A percentile compares a stretch with the other conserved stretches of the same genome.
Evolutionary conservation across 306 rosid species (phyloP).

Genomic region (peach (Prunus persica)): DNA sequence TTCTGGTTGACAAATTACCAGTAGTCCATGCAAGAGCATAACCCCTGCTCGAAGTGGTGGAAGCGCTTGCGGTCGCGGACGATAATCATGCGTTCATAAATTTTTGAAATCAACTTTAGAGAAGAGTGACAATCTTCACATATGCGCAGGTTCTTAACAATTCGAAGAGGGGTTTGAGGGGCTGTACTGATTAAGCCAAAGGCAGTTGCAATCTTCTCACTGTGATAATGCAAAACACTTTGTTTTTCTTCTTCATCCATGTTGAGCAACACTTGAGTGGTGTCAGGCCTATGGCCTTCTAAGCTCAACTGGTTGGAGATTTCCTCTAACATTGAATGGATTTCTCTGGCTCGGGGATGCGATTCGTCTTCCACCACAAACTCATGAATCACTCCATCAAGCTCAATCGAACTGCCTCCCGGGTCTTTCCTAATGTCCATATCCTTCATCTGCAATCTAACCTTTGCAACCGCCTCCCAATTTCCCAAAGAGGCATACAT

Average conservation of each 20-base stretch:
- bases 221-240: conserved; percentile 50
- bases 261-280: conserved; percentile 64
- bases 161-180: conserved; percentile 44
- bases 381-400: conserved; percentile 63
- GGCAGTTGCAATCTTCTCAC: conserved; percentile 88
- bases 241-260: conserved; percentile 56
- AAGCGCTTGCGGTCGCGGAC: conserved; percentile 71
- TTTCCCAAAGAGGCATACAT: conserved; percentile 60
- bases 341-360: conserved; percentile 62
- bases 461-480: conserved; percentile 67
- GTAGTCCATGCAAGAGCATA: conserved; percentile 79
- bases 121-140: conserved; percentile 84
- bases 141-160: conserved; percentile 62
- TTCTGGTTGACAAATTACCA: conserved; percentile 46
- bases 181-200: conserved; percentile 67
- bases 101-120: conserved; percentile 55
- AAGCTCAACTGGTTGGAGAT: conserved; percentile 50
- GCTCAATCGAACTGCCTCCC: conserved; percentile 78
- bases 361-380: conserved; percentile 76
- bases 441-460: conserved; percentile 70
- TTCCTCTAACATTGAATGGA: conserved; percentile 57
- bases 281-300: conserved; percentile 50
- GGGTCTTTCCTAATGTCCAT: conserved; percentile 78
- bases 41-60: conserved; percentile 74
- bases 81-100: conserved; percentile 53